Evolutionary conservation across 2,329 filamentous ascomycete species (phyloP).

Genomic region (Akanthomyces muscarius): DNA sequence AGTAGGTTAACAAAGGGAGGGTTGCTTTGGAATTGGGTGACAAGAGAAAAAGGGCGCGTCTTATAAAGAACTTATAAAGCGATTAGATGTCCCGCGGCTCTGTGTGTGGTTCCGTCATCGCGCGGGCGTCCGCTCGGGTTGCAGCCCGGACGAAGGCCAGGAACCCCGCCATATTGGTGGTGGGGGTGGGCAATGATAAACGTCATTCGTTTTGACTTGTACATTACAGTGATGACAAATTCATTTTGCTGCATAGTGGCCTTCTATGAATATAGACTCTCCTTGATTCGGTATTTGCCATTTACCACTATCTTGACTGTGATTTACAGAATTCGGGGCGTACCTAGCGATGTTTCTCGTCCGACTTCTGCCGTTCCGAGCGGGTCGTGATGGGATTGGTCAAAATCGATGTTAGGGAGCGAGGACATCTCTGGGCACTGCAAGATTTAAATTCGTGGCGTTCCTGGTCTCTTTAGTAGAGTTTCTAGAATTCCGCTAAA

Average conservation of each 20-base stretch:
- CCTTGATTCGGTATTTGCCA: not conserved
- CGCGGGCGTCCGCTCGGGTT: slow-evolving; percentile 1
- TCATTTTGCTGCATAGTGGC: not conserved
- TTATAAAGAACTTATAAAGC: slow-evolving; percentile 13
- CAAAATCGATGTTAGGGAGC: not conserved
- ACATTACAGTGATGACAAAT: not conserved
- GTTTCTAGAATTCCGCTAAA: too few relatives aligned
- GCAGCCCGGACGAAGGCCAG: not conserved
- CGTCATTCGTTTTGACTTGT: not conserved
- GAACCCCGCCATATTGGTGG: not conserved
- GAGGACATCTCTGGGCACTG: not conserved
- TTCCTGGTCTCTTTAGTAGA: not conserved
- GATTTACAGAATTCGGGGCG: not conserved
- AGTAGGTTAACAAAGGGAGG: not conserved
- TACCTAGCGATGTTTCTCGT: not conserved
- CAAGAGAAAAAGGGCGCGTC: not conserved
- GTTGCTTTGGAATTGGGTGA: not conserved
- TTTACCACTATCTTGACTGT: not conserved
- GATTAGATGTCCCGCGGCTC: not conserved
- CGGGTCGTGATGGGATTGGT: not conserved
- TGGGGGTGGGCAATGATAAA: not conserved
- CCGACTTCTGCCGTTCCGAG: not conserved
- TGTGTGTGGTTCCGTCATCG: not conserved
- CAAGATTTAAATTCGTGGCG: not conserved
- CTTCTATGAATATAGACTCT: too few relatives aligned